Percentiles rank a stretch among this genome's conserved stretches.
These are phyloP conservation scores for Apophysomyces variabilis DNA, from an alignment of 371 early-diverging fungal genomes.

Conservation along the genomic window DNA sequence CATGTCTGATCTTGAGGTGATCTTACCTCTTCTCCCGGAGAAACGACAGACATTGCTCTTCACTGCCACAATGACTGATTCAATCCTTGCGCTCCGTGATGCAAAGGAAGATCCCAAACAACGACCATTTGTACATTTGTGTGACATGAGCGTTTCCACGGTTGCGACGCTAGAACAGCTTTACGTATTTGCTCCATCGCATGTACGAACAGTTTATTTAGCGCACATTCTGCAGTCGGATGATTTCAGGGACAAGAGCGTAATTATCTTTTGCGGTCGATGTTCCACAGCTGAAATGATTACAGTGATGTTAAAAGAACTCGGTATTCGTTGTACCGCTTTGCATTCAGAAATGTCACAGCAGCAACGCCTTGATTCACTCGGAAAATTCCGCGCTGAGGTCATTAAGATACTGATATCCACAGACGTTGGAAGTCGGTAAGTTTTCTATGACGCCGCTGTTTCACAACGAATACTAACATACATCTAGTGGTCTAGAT, in stretches of 20 bases:
- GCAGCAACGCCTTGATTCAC: constrained; percentile 84
- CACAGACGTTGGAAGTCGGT: constrained; percentile 97
- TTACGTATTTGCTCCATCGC: constrained; percentile 93
- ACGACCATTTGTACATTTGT: constrained; percentile 82
- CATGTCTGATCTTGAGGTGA: constrained; percentile 80
- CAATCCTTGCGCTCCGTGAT: constrained; percentile 67
- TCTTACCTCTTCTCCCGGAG: constrained; percentile 79
- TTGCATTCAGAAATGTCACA: constrained; percentile 96
- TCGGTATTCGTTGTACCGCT: constrained; percentile 88
- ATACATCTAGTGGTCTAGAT: constrained; percentile 89
- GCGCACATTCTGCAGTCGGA: constrained; percentile 75
- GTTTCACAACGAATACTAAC: not conserved
- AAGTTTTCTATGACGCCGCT: constrained; percentile 21
- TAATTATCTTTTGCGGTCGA: constrained; percentile 90
- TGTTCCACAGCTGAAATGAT: constrained; percentile 85
- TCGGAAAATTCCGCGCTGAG: constrained; percentile 92
- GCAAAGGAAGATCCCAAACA: constrained; percentile 46
- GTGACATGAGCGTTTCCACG: constrained; percentile 76
- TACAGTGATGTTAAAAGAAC: constrained; percentile 81
- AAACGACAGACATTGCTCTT: constrained; percentile 92
- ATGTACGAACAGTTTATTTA: constrained; percentile 92
- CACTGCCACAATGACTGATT: constrained; percentile 95
- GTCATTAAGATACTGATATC: constrained; percentile 88
- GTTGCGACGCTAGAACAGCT: constrained; percentile 88
- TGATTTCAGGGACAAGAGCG: constrained; percentile 75